A percentile compares a stretch with the other conserved stretches of the same genome.
These are phyloP conservation scores for Penicillium coprophilum DNA, from an alignment of 495 filamentous ascomycete genomes.

Conservation along the genomic window DNA sequence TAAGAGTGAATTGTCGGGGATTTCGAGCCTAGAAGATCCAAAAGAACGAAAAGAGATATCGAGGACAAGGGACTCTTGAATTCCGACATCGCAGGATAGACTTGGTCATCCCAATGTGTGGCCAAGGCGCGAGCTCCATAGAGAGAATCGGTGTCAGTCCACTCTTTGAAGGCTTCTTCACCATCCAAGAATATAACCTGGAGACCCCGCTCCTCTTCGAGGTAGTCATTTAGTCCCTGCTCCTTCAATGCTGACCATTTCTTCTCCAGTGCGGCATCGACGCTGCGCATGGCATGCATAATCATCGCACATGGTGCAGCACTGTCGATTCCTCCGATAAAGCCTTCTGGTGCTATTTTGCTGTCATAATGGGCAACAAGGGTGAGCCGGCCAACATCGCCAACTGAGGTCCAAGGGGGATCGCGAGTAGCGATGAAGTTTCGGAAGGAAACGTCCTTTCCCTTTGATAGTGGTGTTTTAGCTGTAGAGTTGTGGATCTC, in stretches of 20 bases:
- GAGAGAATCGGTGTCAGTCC: constrained; percentile 77
- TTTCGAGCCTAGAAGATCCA: constrained; percentile 79
- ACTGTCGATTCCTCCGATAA: constrained; percentile 92
- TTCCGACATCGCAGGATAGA: constrained; percentile 67
- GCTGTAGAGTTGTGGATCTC: constrained; percentile 84
- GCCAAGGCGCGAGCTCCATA: constrained; percentile 85
- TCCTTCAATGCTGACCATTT: constrained; percentile 75
- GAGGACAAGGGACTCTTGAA: constrained; percentile 70
- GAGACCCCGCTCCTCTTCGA: constrained; percentile 75
- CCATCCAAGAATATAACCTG: constrained; percentile 92
- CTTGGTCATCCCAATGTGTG: constrained; percentile 65
- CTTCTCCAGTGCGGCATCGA: constrained; percentile 74
- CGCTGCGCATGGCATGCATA: constrained; percentile 75
- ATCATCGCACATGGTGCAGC: constrained; percentile 92
- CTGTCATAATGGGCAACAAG: constrained; percentile 95
- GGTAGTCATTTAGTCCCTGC: constrained; percentile 46
- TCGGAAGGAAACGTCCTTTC: constrained; percentile 71
- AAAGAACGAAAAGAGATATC: constrained; percentile 87
- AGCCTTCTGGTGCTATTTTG: constrained; percentile 76
- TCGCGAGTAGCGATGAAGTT: constrained; percentile 90
- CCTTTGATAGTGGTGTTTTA: constrained; percentile 70
- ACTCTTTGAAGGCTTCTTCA: constrained; percentile 83
- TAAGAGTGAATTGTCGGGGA: constrained; percentile 74
- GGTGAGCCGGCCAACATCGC: constrained; percentile 76
- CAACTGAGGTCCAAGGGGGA: constrained; percentile 72